Evolutionary conservation across 148 eudicot species (phyloP), one percentile per base, ranked within the genome.

Genomic region (Persicaria maculosa): DNA sequence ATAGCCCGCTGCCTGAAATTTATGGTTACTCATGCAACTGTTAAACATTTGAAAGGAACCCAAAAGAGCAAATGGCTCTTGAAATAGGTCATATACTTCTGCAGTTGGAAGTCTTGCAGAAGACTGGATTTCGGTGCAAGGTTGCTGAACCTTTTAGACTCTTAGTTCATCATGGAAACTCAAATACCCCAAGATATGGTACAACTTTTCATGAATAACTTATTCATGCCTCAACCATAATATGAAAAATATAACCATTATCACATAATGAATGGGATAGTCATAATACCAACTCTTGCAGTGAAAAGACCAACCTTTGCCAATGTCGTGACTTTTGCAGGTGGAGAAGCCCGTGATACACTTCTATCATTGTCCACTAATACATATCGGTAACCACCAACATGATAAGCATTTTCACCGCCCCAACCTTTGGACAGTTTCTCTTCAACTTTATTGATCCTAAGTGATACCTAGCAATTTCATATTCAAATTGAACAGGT

Each of bases 361-460:
- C 80, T 79, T 81, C 89, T 90, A 78, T 95, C 98, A 80, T 85
- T 90, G 81, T 95, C 98, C 57, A 95, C 84, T 77, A 95, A 80
- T 70, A 92, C 79, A 82, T 95, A 95, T 4, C 98, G 89, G 75
- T 95, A 95, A 31, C 98, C 97, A 81, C 84, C 72, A 47, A 95
- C 98, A 81, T 95, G 98, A 84, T 95, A 95, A 15, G 97, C 98
- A 81, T 95, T 95, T 88, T 95, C 98, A 77, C 98, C 98, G 58
- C 93, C 97, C 98, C 98, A 95, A 40, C 97, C 98, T 83, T 91
- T 92, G 40, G 98, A 79, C 71, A 95, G 84, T 84, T 84, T 95
- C 81, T 92, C 98, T 83, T 95, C 98, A 80, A 92, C 87, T 84
- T 85, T 92, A 75, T 74, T 68, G 68, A 92, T 88, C 86, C 92